Base-by-base conservation (phyloP, 257 asterid genomes). In the Scutellaria galericulata region DNA sequence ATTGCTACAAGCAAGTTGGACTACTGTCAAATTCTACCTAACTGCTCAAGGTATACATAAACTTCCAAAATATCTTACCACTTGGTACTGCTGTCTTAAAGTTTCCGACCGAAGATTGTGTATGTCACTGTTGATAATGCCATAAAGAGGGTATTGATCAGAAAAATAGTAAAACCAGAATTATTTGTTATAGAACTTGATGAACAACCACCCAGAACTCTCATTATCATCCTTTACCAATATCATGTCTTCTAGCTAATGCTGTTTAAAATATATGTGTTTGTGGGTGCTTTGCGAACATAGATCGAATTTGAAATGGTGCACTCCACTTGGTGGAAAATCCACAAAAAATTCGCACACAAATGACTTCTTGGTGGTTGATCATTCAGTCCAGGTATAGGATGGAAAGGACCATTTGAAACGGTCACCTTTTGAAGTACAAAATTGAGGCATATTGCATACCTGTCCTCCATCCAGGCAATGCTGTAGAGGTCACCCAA, bases 381-480 rank as follows among this genome's bases (percentile, higher is more conserved):
- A 27, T 44, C 13, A 7, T 8, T 44, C 4, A 8, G 11, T 44
- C 9, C 48, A 44, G 48, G 48, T 8, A 2, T 31, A 8, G 40
- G 62, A 57, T 11, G 35, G 18, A 57, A 53, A 14, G 44, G 44
- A n/a, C 6, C 6, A 15, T 64, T 70, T n/a, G 35, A 13, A 68
- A 53, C 41, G 27, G 44, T 44, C 39, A 67, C 13, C 18, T 3
- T 70, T 7, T 52, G 10, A 57, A 51, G 65, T 65, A 22, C n/a
- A 61, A 64, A 58, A 54, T n/a, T 4, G 10, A 50, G n/a, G 58
- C 18, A 15, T n/a, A 55, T 12, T 57, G 18, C 72, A 40, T 85
- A 89, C 98, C 97, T 79, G 80, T 94, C 98, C 70, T 94, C 98
- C 97, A 94, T 91, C 98, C 98, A 94, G 76, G 98, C 90, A 84